A percentile compares a stretch with the other conserved stretches of the same genome.
Conservation (phyloP, 441 rosid genomes). For the Adansonia rubrostipa region DNA sequence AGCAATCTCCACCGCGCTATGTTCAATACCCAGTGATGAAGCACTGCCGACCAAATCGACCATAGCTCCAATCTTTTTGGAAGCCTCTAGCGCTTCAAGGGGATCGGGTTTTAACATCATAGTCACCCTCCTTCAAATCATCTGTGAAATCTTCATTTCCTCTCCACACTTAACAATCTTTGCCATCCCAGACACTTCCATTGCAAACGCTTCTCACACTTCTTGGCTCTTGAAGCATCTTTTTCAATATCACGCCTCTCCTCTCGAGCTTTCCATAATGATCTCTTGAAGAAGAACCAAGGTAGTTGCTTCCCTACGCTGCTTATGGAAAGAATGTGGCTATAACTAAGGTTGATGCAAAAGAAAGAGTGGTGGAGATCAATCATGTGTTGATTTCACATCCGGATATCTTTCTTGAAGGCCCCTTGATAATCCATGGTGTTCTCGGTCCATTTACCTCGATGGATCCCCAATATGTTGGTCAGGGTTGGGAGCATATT, state of each 20-base stretch:
- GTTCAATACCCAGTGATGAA: conserved; percentile 32
- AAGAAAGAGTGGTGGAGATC: conserved; percentile 52
- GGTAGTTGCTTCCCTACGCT: conserved; percentile 69
- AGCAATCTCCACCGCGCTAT: conserved; percentile 66
- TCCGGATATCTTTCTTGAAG: conserved; percentile 73
- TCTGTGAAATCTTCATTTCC: conserved; percentile 61
- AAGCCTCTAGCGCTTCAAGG: conserved; percentile 59
- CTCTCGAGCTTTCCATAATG: conserved; percentile 40
- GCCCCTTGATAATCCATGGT: conserved; percentile 65
- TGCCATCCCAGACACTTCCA: conserved; percentile 63
- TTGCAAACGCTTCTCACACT: conserved; percentile 50
- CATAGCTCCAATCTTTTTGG: conserved; percentile 41
- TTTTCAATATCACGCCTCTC: conserved; percentile 73
- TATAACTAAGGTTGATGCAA: conserved; percentile 47
- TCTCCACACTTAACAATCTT: conserved; percentile 69
- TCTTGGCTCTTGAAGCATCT: conserved; percentile 58
- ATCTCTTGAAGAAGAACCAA: conserved; percentile 39
- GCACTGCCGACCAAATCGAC: conserved; percentile 29
- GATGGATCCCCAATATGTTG: conserved; percentile 32
- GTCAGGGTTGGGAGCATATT: conserved; percentile 38
- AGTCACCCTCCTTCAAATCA: conserved; percentile 59
- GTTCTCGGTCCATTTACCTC: conserved; percentile 64
- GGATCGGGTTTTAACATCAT: conserved; percentile 62
- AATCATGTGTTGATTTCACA: conserved; percentile 60
- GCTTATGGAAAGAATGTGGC: conserved; percentile 49